Conservation (phyloP, 768 basidiomycete species). For the Lepiota venenata region DNA sequence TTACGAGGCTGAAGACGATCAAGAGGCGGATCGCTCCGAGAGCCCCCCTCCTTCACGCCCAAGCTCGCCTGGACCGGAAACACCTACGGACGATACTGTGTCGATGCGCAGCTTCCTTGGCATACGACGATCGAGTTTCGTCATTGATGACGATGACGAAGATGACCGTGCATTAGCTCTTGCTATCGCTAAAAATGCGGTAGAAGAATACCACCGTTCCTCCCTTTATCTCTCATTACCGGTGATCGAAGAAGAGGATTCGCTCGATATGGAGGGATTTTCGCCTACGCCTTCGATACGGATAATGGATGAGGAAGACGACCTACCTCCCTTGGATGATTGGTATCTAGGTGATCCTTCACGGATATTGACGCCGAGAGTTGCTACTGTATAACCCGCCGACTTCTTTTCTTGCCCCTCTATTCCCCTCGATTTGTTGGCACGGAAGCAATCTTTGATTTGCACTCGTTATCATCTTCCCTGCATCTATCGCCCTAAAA, state of each 20-base stretch:
- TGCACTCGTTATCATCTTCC: not conserved
- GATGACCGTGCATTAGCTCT: conserved; percentile 14
- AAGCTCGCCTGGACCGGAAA: conserved; percentile 18
- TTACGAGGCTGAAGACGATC: conserved; percentile 18
- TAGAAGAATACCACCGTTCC: conserved; percentile 4
- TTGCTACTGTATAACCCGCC: not conserved
- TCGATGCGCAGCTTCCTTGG: conserved; percentile 1
- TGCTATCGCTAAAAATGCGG: conserved; percentile 10
- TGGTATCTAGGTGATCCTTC: conserved; percentile 31
- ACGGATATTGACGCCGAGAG: conserved; percentile 10
- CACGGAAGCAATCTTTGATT: not conserved
- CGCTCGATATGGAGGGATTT: conserved; percentile 4
- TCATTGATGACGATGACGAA: conserved; percentile 17
- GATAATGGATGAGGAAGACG: conserved; percentile 25
- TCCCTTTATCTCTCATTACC: conserved; percentile 8
- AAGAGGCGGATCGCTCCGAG: conserved; percentile 7
- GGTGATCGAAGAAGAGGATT: conserved; percentile 11
- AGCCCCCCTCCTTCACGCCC: conserved; percentile 14
- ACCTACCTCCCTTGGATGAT: conserved; percentile 37
- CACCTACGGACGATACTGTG: conserved; percentile 17
- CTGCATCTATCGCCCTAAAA: too few relatives aligned
- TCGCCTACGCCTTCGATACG: not conserved
- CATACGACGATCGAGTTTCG: conserved; percentile 5
- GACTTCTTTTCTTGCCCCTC: not conserved
- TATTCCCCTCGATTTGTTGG: conserved; percentile 1